These are phyloP conservation scores for Terfezia claveryi DNA, from an alignment of 495 filamentous ascomycete species.

Conservation along the genomic window DNA sequence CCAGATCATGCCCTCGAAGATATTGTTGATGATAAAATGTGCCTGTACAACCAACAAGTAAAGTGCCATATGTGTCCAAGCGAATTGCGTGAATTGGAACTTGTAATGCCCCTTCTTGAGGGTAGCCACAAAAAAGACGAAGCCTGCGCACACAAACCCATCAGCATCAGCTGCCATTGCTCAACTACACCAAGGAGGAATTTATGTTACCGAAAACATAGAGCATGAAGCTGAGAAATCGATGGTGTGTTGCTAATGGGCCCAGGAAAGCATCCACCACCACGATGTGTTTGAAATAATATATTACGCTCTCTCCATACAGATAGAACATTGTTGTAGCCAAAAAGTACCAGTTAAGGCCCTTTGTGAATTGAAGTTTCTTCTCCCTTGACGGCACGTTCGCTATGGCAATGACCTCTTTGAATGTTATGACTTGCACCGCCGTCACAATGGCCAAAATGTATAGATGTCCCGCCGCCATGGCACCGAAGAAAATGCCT, in stretches of 20 bases:
- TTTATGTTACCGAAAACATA: slow-evolving; percentile 68
- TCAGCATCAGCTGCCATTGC: slow-evolving; percentile 7
- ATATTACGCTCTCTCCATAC: slow-evolving; percentile 96
- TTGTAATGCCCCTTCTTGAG: slow-evolving; percentile 86
- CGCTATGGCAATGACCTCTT: slow-evolving; percentile 96
- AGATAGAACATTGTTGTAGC: slow-evolving; percentile 98
- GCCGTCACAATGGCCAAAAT: slow-evolving; percentile 78
- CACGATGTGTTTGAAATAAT: slow-evolving; percentile 98
- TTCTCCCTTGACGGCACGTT: slow-evolving; percentile 80
- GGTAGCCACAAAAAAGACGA: slow-evolving; percentile 96
- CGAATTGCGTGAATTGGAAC: slow-evolving; percentile 98
- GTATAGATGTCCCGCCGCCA: slow-evolving; percentile 94
- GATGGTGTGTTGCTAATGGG: slow-evolving; percentile 88
- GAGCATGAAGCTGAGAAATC: slow-evolving; percentile 95
- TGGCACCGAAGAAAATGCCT: slow-evolving; percentile 63
- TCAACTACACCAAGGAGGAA: not conserved
- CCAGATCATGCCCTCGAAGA: slow-evolving; percentile 99
- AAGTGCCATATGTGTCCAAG: slow-evolving; percentile 97
- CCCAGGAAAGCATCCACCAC: slow-evolving; percentile 82
- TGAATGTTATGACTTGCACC: slow-evolving; percentile 92
- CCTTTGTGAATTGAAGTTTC: slow-evolving; percentile 82
- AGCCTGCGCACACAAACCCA: slow-evolving; percentile 34
- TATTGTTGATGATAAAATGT: slow-evolving; percentile 99
- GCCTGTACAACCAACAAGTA: slow-evolving; percentile 96
- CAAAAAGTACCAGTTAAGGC: slow-evolving; percentile 95